These are phyloP conservation scores for Cichorium intybus DNA, from an alignment of 140 eudicot genomes.

Conservation along the genomic window DNA sequence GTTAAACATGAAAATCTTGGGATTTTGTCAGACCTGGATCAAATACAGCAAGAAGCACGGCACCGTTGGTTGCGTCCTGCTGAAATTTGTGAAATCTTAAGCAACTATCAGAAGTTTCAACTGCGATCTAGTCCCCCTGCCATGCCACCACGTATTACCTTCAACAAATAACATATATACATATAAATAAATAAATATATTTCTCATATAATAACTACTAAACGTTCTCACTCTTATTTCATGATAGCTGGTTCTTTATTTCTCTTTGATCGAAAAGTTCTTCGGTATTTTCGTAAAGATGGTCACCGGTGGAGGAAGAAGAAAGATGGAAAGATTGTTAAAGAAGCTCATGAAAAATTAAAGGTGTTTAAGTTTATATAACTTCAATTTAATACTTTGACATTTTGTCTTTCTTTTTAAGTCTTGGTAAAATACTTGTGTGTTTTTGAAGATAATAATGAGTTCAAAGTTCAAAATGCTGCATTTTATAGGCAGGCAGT, in stretches of 20 bases:
- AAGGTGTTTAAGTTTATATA: constrained; percentile 21
- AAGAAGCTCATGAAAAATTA: constrained; percentile 39
- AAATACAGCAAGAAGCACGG: constrained; percentile 31
- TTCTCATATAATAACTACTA: neutral
- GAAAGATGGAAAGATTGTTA: constrained; percentile 29
- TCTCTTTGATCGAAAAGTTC: constrained; percentile 26
- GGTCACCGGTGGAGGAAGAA: constrained; percentile 40
- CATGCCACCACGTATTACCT: constrained; percentile 29
- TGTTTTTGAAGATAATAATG: too few species aligned
- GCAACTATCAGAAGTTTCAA: constrained; percentile 19
- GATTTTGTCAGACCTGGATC: constrained; percentile 23
- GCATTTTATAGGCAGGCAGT: constrained; percentile 26
- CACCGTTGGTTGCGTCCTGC: constrained; percentile 30
- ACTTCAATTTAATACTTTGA: neutral
- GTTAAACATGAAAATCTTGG: constrained; percentile 5
- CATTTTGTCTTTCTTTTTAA: too few species aligned
- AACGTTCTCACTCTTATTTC: neutral
- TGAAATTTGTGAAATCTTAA: constrained; percentile 33
- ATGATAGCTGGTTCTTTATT: constrained; percentile 39
- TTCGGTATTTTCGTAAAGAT: constrained; percentile 33
- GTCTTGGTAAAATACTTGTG: neutral
- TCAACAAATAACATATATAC: neutral
- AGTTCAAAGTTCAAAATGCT: too few species aligned
- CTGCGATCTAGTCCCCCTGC: constrained; percentile 16
- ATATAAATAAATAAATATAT: neutral